Base-by-base conservation (phyloP, 345 rosid species). In the Nasturtium officinale region DNA sequence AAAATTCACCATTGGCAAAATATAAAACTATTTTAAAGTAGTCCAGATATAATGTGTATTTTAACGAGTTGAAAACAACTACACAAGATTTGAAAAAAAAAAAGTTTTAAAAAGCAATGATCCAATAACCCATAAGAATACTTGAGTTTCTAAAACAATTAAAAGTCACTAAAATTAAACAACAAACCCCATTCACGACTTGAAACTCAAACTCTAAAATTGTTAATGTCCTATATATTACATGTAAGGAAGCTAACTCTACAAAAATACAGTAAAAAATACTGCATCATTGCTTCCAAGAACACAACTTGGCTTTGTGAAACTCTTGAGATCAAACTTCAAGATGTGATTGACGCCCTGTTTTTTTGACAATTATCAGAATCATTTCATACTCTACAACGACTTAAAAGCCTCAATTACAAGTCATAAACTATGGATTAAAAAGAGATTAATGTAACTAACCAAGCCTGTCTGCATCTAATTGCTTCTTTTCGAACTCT, bases 391-490 rank as follows among this genome's bases (percentile, higher is more conserved):
- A 42, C n/a, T n/a, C 1, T 17, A 40, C n/a, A 67, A n/a, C 23
- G 23, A 23, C 29, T 29, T 20, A 59, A 42, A 64, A 25, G 2
- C 57, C 17, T 7, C n/a, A 35, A 11, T 45, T 63, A 7, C 16
- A 9, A 65, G 67, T 17, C 29, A 26, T 32, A 32, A 32, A 32
- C 7, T 32, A 32, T 7, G 35, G 9, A 32, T 32, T 0, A 4
- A 16, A 30, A 16, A 48, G 3, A 6, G 12, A n/a, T n/a, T 38
- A 29, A 48, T 3, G 56, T 10, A 30, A 72, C 85, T 73, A 63
- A 94, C 98, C 98, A 91, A 53, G 93, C 88, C 73, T 84, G 93
- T 59, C 87, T 82, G 79, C 98, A 88, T 84, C 77, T 83, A 47
- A 86, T 83, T 35, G 97, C 96, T 84, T 94, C 96, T 75, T 60